A percentile compares a stretch with the other conserved stretches of the same genome.
Evolutionary conservation across 176 grass and related monocot species (phyloP).

Genomic region (Rhynchospora breviuscula): DNA sequence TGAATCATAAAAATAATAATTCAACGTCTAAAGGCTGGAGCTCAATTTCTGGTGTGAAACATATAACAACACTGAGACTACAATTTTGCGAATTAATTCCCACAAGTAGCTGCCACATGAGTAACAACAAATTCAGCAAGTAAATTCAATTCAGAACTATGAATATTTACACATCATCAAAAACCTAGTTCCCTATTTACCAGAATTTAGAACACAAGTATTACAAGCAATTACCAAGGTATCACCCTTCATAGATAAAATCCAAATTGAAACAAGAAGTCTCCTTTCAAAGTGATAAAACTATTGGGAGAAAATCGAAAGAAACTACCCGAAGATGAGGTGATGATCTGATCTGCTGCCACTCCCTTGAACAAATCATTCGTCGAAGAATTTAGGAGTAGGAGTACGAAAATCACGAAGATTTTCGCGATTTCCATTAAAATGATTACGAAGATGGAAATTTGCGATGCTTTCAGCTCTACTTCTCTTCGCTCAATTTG

Average conservation of each 20-base stretch:
- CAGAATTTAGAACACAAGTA: background rate
- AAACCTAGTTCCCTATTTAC: background rate
- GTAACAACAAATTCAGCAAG: background rate
- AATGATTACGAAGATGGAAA: background rate
- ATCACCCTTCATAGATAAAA: background rate
- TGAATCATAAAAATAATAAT: background rate
- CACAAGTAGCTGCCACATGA: background rate
- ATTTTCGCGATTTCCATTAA: slow-evolving; percentile 6
- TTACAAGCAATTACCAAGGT: background rate
- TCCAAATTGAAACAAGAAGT: background rate
- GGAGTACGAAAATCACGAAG: background rate
- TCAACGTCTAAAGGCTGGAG: background rate
- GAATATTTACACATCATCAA: background rate
- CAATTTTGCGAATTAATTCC: background rate
- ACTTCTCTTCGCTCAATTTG: background rate
- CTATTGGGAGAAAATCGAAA: background rate
- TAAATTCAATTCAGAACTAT: background rate
- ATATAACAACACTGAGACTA: background rate
- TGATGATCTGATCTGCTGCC: slow-evolving; percentile 18
- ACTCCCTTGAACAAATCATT: background rate
- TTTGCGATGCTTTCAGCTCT: background rate
- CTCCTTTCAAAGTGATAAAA: background rate
- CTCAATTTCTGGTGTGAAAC: background rate
- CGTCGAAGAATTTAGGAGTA: background rate
- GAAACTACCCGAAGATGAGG: slow-evolving; percentile 20